Evolutionary conservation across 495 filamentous ascomycete genomes (phyloP).

Genomic region (Penicillium arizonense): DNA sequence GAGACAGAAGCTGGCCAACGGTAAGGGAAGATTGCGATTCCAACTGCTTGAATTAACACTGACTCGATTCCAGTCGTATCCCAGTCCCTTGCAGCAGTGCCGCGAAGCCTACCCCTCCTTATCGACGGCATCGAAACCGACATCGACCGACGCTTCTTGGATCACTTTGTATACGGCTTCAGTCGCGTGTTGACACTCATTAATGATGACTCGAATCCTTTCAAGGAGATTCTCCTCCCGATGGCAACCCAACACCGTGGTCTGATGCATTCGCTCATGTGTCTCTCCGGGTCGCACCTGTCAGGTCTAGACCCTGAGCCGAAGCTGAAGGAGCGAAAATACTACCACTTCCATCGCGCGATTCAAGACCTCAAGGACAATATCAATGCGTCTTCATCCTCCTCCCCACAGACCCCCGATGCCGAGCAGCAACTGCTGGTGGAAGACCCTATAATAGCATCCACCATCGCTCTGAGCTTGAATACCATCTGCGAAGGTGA

Average conservation of each 20-base stretch:
- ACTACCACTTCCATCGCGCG: slow-evolving; percentile 47
- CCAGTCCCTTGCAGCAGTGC: slow-evolving; percentile 37
- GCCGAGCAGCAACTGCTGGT: slow-evolving; percentile 40
- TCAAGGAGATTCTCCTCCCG: slow-evolving; percentile 83
- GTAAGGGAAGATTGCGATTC: slow-evolving; percentile 40
- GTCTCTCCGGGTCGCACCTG: slow-evolving; percentile 80
- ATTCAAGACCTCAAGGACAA: slow-evolving; percentile 47
- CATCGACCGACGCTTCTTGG: slow-evolving; percentile 78
- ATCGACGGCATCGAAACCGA: slow-evolving; percentile 86
- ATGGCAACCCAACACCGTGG: slow-evolving; percentile 82
- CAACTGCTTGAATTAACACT: neutral
- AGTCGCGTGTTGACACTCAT: slow-evolving; percentile 81
- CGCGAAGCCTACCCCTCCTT: slow-evolving; percentile 69
- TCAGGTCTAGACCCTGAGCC: slow-evolving; percentile 48
- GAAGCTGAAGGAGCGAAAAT: slow-evolving; percentile 43
- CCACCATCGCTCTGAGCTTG: slow-evolving; percentile 79
- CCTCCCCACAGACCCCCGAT: slow-evolving; percentile 13
- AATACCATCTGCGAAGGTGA: slow-evolving; percentile 79
- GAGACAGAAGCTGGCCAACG: slow-evolving; percentile 71
- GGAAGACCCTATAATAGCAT: slow-evolving; percentile 64
- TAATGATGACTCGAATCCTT: slow-evolving; percentile 82
- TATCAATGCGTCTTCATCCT: slow-evolving; percentile 36
- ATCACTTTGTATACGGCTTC: slow-evolving; percentile 81
- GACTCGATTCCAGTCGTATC: slow-evolving; percentile 1
- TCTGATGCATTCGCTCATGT: slow-evolving; percentile 90